phyloP scores from a whole-genome alignment of 805 yeast genomes.

The Starmera caribaea region DNA sequence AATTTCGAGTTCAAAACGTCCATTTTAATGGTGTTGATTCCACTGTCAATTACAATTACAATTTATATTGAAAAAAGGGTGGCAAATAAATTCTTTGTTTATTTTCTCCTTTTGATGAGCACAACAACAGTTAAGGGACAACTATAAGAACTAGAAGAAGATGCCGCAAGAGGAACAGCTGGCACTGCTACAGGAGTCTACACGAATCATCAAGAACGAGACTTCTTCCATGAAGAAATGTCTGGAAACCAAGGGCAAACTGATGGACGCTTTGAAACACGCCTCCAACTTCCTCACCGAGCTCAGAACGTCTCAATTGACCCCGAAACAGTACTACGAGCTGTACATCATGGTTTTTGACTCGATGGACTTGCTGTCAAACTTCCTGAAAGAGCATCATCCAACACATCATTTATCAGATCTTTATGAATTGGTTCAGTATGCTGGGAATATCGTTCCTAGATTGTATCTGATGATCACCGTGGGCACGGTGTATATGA shows the following conservation, averaged over 20 bases:
- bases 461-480: conserved; percentile 90
- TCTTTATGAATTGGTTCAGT: conserved; percentile 88
- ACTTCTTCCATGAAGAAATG: conserved; percentile 68
- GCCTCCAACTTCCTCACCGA: conserved; percentile 77
- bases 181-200: conserved; percentile 32
- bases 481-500: conserved; percentile 84
- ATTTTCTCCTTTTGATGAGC: no score
- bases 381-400: conserved; percentile 57
- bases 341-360: conserved; percentile 79
- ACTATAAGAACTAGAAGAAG: not conserved
- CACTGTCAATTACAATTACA: no score
- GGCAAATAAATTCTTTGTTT: no score
- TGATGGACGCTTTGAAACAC: conserved; percentile 84
- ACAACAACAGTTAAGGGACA: no score
- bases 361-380: conserved; percentile 59
- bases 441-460: conserved; percentile 89
- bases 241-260: conserved; percentile 53
- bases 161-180: conserved; percentile 18
- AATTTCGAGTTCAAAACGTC: no score
- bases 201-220: conserved; percentile 54
- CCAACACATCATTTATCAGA: conserved; percentile 72
- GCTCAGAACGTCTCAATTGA: conserved; percentile 60
- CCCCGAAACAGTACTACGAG: conserved; percentile 92
- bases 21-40: no score
- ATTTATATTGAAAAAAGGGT: no score